phyloP scores from a whole-genome alignment of 2,329 filamentous ascomycete genomes.

The Rhynchosporium secalis region DNA sequence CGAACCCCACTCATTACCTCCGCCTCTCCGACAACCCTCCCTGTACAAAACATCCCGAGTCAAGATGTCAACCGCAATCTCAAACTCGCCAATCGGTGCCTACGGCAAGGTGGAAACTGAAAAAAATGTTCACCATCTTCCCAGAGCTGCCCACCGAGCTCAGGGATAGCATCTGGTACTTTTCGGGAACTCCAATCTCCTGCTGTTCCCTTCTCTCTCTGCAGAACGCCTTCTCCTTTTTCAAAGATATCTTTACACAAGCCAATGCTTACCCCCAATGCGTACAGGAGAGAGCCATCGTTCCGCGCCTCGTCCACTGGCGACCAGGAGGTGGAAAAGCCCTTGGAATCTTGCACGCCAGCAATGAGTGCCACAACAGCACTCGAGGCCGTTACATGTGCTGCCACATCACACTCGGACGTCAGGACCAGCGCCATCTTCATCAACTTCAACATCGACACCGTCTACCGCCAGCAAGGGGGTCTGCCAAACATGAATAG shows the following conservation, averaged over 20 bases:
- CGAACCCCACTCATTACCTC: neutral
- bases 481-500: slow-evolving; percentile 1
- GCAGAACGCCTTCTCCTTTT: no score
- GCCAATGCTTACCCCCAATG: no score
- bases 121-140: slow-evolving; percentile 5
- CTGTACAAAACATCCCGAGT: neutral
- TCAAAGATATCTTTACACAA: no score
- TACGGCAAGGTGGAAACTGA: neutral
- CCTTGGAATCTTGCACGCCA: neutral
- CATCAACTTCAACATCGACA: slow-evolving; percentile 12
- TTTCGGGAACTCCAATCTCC: no score
- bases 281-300: neutral
- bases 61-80: neutral
- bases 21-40: neutral
- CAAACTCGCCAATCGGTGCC: no score
- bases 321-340: neutral
- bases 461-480: slow-evolving; percentile 8
- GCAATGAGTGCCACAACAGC: neutral
- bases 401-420: neutral
- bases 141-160: slow-evolving; percentile 8
- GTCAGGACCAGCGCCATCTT: neutral
- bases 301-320: slow-evolving; percentile 5
- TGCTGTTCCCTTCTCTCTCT: no score
- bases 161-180: slow-evolving; percentile 5
- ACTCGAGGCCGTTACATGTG: neutral